phyloP scores from a whole-genome alignment of 1,284 basidiomycete species.

The Mycena citricolor region DNA sequence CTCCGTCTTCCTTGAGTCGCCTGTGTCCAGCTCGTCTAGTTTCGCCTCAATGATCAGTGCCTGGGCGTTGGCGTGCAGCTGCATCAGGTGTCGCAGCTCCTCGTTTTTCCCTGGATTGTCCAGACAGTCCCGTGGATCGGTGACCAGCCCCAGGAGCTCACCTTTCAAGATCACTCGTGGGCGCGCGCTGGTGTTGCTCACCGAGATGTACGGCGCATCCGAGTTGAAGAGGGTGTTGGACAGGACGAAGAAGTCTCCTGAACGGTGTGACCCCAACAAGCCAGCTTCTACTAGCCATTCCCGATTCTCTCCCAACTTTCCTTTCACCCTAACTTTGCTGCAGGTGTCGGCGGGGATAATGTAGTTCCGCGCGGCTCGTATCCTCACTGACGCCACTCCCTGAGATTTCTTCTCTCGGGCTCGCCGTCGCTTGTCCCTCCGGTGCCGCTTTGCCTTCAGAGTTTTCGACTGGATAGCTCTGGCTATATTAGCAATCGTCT shows the following conservation, averaged over 20 bases:
- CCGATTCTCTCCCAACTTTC: conserved; percentile 3
- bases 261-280: background rate
- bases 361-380: background rate
- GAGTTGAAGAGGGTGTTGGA: conserved; percentile 13
- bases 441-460: too few species aligned
- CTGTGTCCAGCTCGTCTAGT: background rate
- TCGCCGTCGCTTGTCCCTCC: too few species aligned
- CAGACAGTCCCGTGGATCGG: background rate
- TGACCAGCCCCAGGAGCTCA: conserved; percentile 6
- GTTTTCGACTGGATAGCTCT: conserved; percentile 4
- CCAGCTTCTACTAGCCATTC: conserved; percentile 10
- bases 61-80: background rate
- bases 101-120: background rate
- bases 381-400: background rate
- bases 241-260: too few species aligned
- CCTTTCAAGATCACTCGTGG: conserved; percentile 11
- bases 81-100: background rate
- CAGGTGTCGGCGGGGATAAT: background rate
- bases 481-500: background rate
- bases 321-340: background rate
- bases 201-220: conserved; percentile 4
- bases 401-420: too few species aligned
- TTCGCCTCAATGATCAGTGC: background rate
- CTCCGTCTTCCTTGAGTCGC: too few species aligned
- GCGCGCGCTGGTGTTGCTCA: conserved; percentile 15